Evolutionary conservation across 495 filamentous ascomycete species (phyloP).

Genomic region (Immersiella caudata): DNA sequence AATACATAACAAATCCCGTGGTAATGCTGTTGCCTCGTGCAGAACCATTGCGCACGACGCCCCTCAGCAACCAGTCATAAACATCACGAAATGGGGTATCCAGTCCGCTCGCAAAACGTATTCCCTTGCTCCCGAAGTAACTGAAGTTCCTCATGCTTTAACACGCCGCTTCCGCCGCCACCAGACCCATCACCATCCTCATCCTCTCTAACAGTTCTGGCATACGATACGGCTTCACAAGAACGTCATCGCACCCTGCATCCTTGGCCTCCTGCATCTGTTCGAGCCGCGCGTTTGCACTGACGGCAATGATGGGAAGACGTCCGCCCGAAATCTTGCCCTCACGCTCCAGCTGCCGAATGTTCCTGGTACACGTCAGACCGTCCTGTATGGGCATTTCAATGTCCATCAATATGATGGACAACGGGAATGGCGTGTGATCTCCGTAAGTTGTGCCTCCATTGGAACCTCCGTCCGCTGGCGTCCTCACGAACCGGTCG

Average conservation of each 20-base stretch:
- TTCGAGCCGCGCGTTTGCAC: conserved; percentile 70
- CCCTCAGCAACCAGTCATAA: background rate
- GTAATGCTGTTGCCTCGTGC: background rate
- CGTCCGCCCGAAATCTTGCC: conserved; percentile 55
- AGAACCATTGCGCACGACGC: background rate
- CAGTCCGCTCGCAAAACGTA: background rate
- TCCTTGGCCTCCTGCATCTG: conserved; percentile 66
- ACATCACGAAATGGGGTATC: background rate
- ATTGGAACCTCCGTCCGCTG: background rate
- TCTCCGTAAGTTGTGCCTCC: conserved; percentile 29
- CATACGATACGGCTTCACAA: conserved; percentile 52
- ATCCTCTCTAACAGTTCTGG: conserved; percentile 51
- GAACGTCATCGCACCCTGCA: conserved; percentile 59
- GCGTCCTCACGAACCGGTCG: conserved; percentile 37
- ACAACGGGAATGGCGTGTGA: conserved; percentile 29
- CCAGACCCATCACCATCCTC: conserved; percentile 61
- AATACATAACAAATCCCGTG: background rate
- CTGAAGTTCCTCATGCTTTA: background rate
- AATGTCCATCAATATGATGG: conserved; percentile 75
- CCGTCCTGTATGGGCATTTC: conserved; percentile 89
- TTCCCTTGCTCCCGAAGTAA: background rate
- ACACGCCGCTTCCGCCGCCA: conserved; percentile 7
- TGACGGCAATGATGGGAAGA: conserved; percentile 76
- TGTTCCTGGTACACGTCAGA: conserved; percentile 65
- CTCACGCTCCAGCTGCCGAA: conserved; percentile 62